A percentile compares a stretch with the other conserved stretches of the same genome.
These are phyloP conservation scores for Helianthus tuberosus DNA, from an alignment of 129 eudicot species.

Conservation along the genomic window DNA sequence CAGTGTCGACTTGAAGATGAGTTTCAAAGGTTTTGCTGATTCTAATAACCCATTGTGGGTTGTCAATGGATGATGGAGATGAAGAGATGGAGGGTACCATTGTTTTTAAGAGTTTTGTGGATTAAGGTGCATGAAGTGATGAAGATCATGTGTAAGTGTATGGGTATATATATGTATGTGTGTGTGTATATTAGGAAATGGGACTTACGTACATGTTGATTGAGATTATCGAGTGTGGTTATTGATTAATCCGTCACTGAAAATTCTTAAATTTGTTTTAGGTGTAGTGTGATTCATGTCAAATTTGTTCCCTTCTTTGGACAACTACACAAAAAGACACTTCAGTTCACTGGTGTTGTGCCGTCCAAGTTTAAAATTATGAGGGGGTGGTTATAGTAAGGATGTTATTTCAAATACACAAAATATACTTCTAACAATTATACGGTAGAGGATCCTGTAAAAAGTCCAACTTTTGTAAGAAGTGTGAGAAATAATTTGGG, in stretches of 20 bases:
- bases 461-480: too few species aligned
- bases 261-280: slow-evolving; percentile 30
- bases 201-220: background rate
- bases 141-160: background rate
- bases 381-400: too few species aligned
- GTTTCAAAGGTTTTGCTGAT: slow-evolving; percentile 32
- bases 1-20: slow-evolving; percentile 33
- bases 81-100: slow-evolving; percentile 28
- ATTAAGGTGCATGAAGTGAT: slow-evolving; percentile 2
- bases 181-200: background rate
- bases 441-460: too few species aligned
- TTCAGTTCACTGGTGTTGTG: background rate
- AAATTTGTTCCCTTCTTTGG: slow-evolving; percentile 33
- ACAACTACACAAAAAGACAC: background rate
- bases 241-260: slow-evolving; percentile 32
- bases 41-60: slow-evolving; percentile 31
- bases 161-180: background rate
- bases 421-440: too few species aligned
- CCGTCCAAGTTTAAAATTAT: background rate
- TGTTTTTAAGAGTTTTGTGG: slow-evolving; percentile 8
- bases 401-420: too few species aligned
- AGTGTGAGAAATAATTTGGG: too few species aligned
- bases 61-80: slow-evolving; percentile 15
- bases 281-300: slow-evolving; percentile 6
- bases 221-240: slow-evolving; percentile 33